These are phyloP conservation scores for Thermothelomyces thermophilus DNA, from an alignment of 2,329 filamentous ascomycete genomes.

Conservation along the genomic window DNA sequence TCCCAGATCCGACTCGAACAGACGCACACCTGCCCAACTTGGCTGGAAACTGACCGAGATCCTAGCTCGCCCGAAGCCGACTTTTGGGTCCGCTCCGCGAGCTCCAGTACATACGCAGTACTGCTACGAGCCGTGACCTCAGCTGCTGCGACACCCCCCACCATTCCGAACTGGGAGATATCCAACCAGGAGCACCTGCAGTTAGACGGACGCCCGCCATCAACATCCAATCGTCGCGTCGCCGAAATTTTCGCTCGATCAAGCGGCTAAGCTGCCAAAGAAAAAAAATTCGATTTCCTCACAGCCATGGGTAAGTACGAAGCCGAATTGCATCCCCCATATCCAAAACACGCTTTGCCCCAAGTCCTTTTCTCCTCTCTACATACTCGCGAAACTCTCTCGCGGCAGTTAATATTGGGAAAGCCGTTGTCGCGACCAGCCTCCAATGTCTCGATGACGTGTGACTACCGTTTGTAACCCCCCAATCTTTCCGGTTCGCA, in stretches of 20 bases:
- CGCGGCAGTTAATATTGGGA: slow-evolving; percentile 4
- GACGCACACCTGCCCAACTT: slow-evolving; percentile 22
- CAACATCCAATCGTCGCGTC: slow-evolving; percentile 24
- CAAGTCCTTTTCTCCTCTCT: slow-evolving; percentile 1
- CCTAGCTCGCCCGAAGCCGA: slow-evolving; percentile 12
- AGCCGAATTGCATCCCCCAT: slow-evolving; percentile 13
- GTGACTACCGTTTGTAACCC: slow-evolving; percentile 31
- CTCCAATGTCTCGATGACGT: slow-evolving; percentile 31
- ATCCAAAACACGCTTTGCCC: background rate
- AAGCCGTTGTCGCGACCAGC: slow-evolving; percentile 20
- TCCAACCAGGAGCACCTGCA: slow-evolving; percentile 16
- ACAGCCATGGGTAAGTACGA: slow-evolving; percentile 25
- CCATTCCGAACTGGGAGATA: slow-evolving; percentile 10
- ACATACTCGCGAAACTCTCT: background rate
- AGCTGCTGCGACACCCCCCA: slow-evolving; percentile 21
- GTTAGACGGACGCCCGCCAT: slow-evolving; percentile 20
- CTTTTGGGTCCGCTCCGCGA: slow-evolving; percentile 21
- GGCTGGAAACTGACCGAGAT: slow-evolving; percentile 17
- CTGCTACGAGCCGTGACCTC: slow-evolving; percentile 18
- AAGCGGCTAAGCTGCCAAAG: slow-evolving; percentile 26
- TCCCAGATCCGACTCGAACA: slow-evolving; percentile 14
- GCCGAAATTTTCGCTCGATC: slow-evolving; percentile 23
- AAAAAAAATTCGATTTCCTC: slow-evolving; percentile 18
- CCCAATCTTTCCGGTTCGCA: slow-evolving; percentile 19
- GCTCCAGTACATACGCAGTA: background rate